Percentiles rank a stretch among this genome's conserved stretches.
These are phyloP conservation scores for Crithidia thermophila DNA, from an alignment of 208 protist species.

Conservation along the genomic window DNA sequence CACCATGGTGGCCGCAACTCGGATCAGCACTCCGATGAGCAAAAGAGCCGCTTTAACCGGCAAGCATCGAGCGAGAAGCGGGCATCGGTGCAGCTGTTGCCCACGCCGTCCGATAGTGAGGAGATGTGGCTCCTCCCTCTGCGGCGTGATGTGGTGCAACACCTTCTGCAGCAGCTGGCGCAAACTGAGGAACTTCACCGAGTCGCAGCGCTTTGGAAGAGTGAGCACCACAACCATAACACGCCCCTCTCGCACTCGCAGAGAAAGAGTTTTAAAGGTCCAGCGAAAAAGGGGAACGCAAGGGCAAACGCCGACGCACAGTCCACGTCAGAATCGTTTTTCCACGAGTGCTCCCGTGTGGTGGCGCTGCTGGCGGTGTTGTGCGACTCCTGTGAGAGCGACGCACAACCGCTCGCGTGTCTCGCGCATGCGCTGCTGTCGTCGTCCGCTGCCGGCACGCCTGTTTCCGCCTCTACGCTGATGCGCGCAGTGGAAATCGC, in stretches of 20 bases:
- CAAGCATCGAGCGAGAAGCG: not conserved
- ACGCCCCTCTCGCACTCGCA: not conserved
- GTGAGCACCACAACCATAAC: not conserved
- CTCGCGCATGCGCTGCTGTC: constrained; percentile 14
- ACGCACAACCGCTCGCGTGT: constrained; percentile 9
- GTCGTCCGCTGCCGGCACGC: constrained; percentile 4
- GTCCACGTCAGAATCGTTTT: not conserved
- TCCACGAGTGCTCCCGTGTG: constrained; percentile 7
- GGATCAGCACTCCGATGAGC: too few relatives aligned
- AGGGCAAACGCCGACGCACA: not conserved
- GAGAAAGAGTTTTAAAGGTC: not conserved
- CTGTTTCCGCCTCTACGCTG: not conserved
- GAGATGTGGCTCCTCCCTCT: constrained; percentile 22
- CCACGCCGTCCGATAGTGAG: constrained; percentile 10
- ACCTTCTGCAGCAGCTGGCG: not conserved
- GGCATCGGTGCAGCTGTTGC: constrained; percentile 8
- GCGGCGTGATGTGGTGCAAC: constrained; percentile 8
- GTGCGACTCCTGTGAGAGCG: constrained; percentile 6
- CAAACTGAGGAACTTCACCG: not conserved
- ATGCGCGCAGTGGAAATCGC: constrained; percentile 1
- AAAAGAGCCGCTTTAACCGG: not conserved
- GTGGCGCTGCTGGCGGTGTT: constrained; percentile 17
- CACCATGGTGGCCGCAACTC: not conserved
- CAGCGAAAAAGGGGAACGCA: too few relatives aligned
- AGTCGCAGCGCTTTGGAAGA: not conserved